Evolutionary conservation across 2,329 filamentous ascomycete species (phyloP), one percentile per base, ranked within the genome.

Genomic region (Alternaria hordeiaustralica): DNA sequence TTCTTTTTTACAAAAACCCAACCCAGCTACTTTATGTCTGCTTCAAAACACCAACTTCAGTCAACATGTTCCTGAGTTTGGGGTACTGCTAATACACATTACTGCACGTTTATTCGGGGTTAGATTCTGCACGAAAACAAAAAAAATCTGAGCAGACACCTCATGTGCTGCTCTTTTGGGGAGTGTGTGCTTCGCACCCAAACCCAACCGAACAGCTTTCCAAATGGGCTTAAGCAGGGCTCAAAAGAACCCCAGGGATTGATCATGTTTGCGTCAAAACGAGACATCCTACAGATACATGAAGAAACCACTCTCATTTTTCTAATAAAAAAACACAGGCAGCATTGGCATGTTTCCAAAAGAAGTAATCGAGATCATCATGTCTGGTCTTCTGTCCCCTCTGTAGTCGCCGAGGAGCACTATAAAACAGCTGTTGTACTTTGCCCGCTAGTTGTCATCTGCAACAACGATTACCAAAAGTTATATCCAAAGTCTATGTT

Each of bases 341-440:
- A 2, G 15, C 13, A 4, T 8, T 15, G 6, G 7, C 4, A 36
- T 36, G 6, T 36, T 8, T 36, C 13, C 30, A 36, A 36, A 36
- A 36, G 33, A 36, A 13, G 0, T 13, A 0, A 6, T 15, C 6
- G 2, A n/a, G 13, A 9, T n/a, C 4, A 0, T 5, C 2, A 41
- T 41, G 36, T 18, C 15, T 41, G 36, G 15, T 18, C 36, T 41
- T 8, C 5, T 41, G 4, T 41, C 36, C 2, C 2, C 36, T 10
- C 36, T 3, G 5, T 6, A 41, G 15, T 18, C 8, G 1, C 4
- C 36, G 1, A 0, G 36, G 1, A 1, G 36, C 2, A 41, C 36
- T 41, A 41, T 41, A 41, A 41, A 41, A 10, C 15, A 18, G 15
- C 36, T 2, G 3, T 0, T 18, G 0, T 8, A 1, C 36, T 41